Conservation (phyloP, 139 green algal species). For the Chlamydomonas applanata region DNA sequence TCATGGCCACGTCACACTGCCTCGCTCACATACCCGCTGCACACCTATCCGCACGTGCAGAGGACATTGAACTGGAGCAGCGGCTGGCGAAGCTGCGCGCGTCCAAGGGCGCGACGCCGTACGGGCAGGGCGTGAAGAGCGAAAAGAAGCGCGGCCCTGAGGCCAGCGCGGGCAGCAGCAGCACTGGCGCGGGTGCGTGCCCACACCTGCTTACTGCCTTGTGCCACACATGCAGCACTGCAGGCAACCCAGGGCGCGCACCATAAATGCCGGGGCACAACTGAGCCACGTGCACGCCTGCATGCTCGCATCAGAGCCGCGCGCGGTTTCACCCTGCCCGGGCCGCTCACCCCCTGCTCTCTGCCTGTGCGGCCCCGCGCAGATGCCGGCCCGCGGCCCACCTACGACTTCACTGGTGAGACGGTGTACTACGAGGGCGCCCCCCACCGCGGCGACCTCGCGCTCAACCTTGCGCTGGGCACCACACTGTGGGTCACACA, state of each 20-base stretch:
- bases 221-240: no score
- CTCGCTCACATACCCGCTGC: no score
- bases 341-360: background rate
- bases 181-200: background rate
- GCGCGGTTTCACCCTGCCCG: no score
- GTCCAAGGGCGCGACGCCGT: slow-evolving; percentile 64
- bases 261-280: no score
- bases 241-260: no score
- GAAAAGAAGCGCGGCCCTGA: slow-evolving; percentile 16
- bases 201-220: no score
- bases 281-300: no score
- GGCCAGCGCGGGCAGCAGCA: no score
- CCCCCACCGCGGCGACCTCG: slow-evolving; percentile 73
- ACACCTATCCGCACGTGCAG: no score
- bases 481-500: slow-evolving; percentile 54
- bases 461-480: slow-evolving; percentile 78
- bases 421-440: slow-evolving; percentile 59
- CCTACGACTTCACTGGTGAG: slow-evolving; percentile 68
- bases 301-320: no score
- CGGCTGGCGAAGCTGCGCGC: slow-evolving; percentile 65
- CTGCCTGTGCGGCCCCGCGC: background rate
- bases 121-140: slow-evolving; percentile 49
- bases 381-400: background rate
- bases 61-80: slow-evolving; percentile 62
- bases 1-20: no score